Base-by-base conservation (phyloP, 805 yeast genomes). In the Spathaspora passalidarum region DNA sequence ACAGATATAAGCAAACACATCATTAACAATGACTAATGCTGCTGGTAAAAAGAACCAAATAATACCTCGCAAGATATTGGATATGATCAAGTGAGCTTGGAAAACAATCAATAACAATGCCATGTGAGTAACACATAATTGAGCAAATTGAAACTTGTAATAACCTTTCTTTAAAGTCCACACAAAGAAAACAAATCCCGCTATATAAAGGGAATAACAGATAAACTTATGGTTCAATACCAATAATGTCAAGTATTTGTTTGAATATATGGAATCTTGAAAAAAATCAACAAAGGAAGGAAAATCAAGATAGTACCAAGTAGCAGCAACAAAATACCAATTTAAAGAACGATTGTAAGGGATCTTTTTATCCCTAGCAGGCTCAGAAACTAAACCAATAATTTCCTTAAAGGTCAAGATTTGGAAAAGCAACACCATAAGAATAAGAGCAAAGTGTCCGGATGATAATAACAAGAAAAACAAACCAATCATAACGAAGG, bases 21-120 rank as follows among this genome's bases (percentile, higher is more conserved):
- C 99, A 63, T 94, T 94, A 46, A 88, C 86, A 54, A 94, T 88
- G 42, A 94, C 99, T 58, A 92, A 75, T 2, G 94, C 84, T 50
- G 88, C 90, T 5, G 99, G 99, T 43, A 94, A 75, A 49, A 94
- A 71, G 67, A 94, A 88, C 99, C 99, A 94, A 60, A 90, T 85
- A 62, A 94, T 72, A 11, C 99, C 99, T 53, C 82, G 86, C 56
- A 91, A 76, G 47, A 92, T 86, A 65, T 94, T 94, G 59, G 83
- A 87, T 56, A 88, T 90, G 56, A 94, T 87, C 63, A 91, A 81
- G 66, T 94, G 96, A 40, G 96, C 94, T 71, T 94, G 99, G 72
- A 88, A 82, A 21, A 94, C 96, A 45, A 92, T 96, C 48, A 94
- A 69, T 50, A 91, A 70, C 55, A 94, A 69, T 16, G 94, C 89